phyloP scores from a whole-genome alignment of 768 basidiomycete species.

The Pisolithus orientalis region DNA sequence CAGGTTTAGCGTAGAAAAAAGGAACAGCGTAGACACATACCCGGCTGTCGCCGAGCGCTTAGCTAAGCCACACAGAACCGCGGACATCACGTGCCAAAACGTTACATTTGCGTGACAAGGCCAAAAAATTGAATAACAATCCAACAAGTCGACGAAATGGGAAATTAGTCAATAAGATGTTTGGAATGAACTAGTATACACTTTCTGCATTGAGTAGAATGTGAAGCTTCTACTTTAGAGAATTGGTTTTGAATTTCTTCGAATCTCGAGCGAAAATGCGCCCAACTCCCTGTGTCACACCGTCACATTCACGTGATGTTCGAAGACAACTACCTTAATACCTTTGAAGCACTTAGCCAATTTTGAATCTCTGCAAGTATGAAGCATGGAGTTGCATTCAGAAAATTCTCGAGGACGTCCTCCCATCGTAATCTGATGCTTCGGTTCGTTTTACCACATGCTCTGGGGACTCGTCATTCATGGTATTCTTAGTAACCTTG shows the following conservation, averaged over 20 bases:
- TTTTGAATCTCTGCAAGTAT: conserved; percentile 31
- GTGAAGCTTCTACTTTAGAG: no score
- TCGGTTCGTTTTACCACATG: conserved; percentile 43
- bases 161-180: no score
- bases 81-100: no score
- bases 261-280: no score
- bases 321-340: neutral
- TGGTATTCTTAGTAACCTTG: conserved; percentile 65
- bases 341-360: neutral
- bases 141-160: no score
- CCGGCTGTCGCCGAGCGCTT: conserved; percentile 23
- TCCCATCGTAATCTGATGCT: conserved; percentile 93
- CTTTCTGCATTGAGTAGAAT: no score
- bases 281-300: no score
- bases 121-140: no score
- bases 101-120: no score
- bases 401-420: conserved; percentile 87
- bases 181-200: no score
- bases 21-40: neutral
- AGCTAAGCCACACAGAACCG: neutral
- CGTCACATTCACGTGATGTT: no score
- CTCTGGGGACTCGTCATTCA: conserved; percentile 1
- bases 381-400: conserved; percentile 93
- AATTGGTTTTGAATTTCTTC: no score
- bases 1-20: neutral